These are phyloP conservation scores for Panicum virgatum DNA, from an alignment of 202 grass and related monocot genomes.

Conservation along the genomic window DNA sequence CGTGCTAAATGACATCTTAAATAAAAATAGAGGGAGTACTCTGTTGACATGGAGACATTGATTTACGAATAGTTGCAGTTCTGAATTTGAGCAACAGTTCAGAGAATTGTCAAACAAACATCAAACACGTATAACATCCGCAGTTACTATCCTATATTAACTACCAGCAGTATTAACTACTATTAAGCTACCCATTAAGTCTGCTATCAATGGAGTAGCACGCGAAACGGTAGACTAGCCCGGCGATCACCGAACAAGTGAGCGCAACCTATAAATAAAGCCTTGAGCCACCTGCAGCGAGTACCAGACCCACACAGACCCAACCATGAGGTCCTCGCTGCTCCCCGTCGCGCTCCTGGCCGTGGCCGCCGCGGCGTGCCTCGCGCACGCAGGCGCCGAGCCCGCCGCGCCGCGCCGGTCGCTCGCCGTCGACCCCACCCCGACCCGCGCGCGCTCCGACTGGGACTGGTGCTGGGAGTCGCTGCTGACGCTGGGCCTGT, in stretches of 20 bases:
- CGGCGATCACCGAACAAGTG: background rate
- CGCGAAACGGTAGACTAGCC: background rate
- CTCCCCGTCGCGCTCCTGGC: conserved; percentile 20
- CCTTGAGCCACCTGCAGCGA: background rate
- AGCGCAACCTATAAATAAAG: conserved; percentile 9
- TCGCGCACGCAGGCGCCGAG: background rate
- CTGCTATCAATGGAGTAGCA: background rate
- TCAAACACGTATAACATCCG: background rate
- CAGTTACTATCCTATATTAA: background rate
- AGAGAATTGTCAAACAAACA: background rate
- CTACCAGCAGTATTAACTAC: background rate
- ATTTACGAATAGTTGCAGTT: background rate
- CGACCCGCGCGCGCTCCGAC: background rate
- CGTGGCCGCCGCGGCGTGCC: background rate
- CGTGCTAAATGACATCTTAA: too few relatives aligned
- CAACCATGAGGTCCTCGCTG: conserved; percentile 18
- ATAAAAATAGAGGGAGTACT: too few relatives aligned
- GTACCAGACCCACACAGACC: background rate
- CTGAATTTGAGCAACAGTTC: background rate
- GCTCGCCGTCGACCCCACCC: conserved; percentile 4
- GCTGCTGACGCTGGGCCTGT: conserved; percentile 18
- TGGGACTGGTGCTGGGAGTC: conserved; percentile 33
- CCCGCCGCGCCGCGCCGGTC: conserved; percentile 17
- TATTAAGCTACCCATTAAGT: background rate
- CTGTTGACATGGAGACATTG: too few relatives aligned